Conservation (phyloP, 805 yeast genomes). For the Zygoascus bituminiphila region DNA sequence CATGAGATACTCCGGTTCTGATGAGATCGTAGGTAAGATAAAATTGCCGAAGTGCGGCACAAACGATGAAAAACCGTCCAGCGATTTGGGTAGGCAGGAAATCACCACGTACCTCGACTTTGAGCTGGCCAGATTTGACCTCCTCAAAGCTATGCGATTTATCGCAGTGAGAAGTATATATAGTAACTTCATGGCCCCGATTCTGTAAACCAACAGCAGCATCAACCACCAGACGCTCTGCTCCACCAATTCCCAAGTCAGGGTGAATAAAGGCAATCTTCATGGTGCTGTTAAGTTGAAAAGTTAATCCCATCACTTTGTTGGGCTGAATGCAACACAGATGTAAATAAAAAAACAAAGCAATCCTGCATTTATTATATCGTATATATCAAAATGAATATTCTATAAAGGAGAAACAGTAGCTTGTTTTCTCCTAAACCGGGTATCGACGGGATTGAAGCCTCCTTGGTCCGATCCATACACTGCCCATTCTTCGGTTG, state of each 20-base stretch:
- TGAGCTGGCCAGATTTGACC: conserved; percentile 46
- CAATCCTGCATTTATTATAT: background rate
- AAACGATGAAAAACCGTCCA: conserved; percentile 68
- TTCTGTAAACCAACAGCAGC: conserved; percentile 83
- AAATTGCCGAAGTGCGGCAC: conserved; percentile 77
- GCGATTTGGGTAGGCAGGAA: conserved; percentile 61
- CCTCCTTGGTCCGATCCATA: conserved; percentile 85
- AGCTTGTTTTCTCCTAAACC: conserved; percentile 51
- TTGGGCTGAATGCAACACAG: background rate
- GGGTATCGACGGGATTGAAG: conserved; percentile 77
- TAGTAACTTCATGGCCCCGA: conserved; percentile 50
- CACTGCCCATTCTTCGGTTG: conserved; percentile 86
- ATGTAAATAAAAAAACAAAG: background rate
- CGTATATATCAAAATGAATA: too few relatives aligned
- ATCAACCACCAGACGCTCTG: conserved; percentile 94
- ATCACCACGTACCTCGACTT: conserved; percentile 75
- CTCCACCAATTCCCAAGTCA: conserved; percentile 96
- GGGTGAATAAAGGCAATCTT: conserved; percentile 88
- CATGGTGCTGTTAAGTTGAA: conserved; percentile 22
- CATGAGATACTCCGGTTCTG: conserved; percentile 38
- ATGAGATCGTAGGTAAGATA: conserved; percentile 45
- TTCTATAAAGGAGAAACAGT: too few relatives aligned
- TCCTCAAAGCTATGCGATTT: conserved; percentile 85
- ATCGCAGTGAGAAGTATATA: conserved; percentile 90
- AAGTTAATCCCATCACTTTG: background rate